These are phyloP conservation scores for Candida qinlingensis DNA, from an alignment of 805 yeast genomes.

Conservation along the genomic window DNA sequence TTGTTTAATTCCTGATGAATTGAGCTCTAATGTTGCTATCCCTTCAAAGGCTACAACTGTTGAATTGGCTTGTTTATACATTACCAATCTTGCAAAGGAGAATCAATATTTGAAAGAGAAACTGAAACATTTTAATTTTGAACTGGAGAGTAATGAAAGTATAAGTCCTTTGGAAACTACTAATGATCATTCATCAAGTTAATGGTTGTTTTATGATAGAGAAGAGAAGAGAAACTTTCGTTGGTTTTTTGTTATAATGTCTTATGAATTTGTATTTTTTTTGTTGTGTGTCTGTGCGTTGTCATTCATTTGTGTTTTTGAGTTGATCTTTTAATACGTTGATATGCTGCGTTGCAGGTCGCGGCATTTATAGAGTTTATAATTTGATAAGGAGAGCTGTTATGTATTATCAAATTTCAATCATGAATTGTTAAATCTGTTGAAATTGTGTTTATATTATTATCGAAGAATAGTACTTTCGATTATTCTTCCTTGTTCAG, in stretches of 20 bases:
- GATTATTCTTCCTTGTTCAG: too few species aligned
- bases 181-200: slow-evolving; percentile 2
- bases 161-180: slow-evolving; percentile 26
- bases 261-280: not conserved
- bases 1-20: slow-evolving; percentile 55
- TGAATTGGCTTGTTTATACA: slow-evolving; percentile 76
- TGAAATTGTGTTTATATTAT: too few species aligned
- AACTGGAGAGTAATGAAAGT: slow-evolving; percentile 22
- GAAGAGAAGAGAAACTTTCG: not conserved
- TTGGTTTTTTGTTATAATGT: not conserved
- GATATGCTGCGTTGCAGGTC: too few species aligned
- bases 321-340: too few species aligned
- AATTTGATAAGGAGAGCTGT: too few species aligned
- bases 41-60: slow-evolving; percentile 95
- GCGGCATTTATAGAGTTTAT: too few species aligned
- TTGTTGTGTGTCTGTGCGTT: slow-evolving; percentile 27
- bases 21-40: slow-evolving; percentile 48
- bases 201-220: too few species aligned
- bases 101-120: slow-evolving; percentile 21
- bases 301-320: not conserved
- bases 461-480: too few species aligned
- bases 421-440: too few species aligned
- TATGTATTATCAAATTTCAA: too few species aligned
- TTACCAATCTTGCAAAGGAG: slow-evolving; percentile 40
- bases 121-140: slow-evolving; percentile 11